These are phyloP conservation scores for Thelonectria blattea DNA, from an alignment of 2,329 filamentous ascomycete genomes.

Conservation along the genomic window DNA sequence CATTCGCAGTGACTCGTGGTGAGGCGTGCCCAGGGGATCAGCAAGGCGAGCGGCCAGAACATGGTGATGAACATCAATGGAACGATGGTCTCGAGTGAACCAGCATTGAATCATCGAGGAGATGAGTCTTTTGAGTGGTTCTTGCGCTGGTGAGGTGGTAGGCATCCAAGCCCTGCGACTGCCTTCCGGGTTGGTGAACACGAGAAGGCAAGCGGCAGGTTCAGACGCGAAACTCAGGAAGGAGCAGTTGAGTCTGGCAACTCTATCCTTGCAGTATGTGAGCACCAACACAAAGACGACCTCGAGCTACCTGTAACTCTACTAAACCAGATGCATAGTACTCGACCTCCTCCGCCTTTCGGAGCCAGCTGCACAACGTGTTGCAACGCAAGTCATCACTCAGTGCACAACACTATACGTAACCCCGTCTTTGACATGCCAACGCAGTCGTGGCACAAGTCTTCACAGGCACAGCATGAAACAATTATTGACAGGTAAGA, in stretches of 20 bases:
- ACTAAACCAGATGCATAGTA: too few relatives aligned
- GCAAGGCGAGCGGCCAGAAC: constrained; percentile 10
- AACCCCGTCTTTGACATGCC: neutral
- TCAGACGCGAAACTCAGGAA: neutral
- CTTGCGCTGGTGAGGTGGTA: neutral
- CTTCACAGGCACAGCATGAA: neutral
- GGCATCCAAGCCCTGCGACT: neutral
- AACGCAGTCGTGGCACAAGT: neutral
- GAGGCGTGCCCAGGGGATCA: constrained; percentile 25
- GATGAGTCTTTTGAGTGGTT: neutral
- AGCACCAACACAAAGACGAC: neutral
- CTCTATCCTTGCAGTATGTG: neutral
- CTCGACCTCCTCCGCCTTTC: too few relatives aligned
- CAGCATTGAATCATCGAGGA: neutral
- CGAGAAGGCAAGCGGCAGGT: neutral
- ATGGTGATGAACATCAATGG: constrained; percentile 15
- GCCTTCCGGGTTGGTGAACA: neutral
- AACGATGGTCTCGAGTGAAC: neutral
- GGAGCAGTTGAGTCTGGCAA: neutral
- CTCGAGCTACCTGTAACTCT: too few relatives aligned
- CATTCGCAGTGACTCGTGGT: constrained; percentile 67
- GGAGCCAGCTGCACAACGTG: too few relatives aligned
- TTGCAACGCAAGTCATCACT: too few relatives aligned
- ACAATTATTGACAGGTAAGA: constrained; percentile 31
- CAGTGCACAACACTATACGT: too few relatives aligned